Evolutionary conservation across 768 basidiomycete species (phyloP).

Genomic region (Pleurotus tuber-regium): DNA sequence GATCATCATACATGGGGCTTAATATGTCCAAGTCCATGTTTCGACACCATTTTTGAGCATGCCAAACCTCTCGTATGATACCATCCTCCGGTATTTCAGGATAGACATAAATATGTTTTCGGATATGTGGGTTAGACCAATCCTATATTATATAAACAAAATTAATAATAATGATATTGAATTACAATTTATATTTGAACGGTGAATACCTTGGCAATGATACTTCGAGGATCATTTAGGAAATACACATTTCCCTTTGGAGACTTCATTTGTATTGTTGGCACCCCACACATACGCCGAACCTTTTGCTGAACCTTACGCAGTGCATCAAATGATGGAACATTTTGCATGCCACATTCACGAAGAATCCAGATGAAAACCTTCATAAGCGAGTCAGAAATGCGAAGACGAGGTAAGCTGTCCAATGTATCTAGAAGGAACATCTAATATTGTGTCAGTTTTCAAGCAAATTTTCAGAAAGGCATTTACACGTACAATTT

Average conservation of each 20-base stretch:
- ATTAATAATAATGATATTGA: no score
- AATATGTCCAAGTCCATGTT: constrained; percentile 16
- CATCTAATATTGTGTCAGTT: no score
- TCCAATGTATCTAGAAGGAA: constrained; percentile 29
- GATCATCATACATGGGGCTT: constrained; percentile 22
- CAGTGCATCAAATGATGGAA: constrained; percentile 25
- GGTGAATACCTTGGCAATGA: constrained; percentile 24
- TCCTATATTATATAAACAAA: no score
- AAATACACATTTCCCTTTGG: constrained; percentile 27
- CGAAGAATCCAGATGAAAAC: constrained; percentile 29
- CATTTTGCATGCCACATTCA: constrained; percentile 22
- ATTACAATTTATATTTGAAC: no score
- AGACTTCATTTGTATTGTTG: constrained; percentile 19
- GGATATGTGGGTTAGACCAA: constrained; percentile 27
- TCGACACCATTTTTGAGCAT: constrained; percentile 25
- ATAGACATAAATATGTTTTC: constrained; percentile 25
- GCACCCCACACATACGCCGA: constrained; percentile 15
- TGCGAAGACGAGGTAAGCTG: constrained; percentile 27
- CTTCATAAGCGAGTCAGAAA: constrained; percentile 27
- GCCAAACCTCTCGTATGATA: constrained; percentile 29
- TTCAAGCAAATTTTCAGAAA: no score
- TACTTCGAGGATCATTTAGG: constrained; percentile 24
- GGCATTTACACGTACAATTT: no score
- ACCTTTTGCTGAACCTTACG: constrained; percentile 21
- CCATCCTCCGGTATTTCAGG: constrained; percentile 25